Evolutionary conservation across 495 filamentous ascomycete genomes (phyloP).

Genomic region (Penicillium daleae): DNA sequence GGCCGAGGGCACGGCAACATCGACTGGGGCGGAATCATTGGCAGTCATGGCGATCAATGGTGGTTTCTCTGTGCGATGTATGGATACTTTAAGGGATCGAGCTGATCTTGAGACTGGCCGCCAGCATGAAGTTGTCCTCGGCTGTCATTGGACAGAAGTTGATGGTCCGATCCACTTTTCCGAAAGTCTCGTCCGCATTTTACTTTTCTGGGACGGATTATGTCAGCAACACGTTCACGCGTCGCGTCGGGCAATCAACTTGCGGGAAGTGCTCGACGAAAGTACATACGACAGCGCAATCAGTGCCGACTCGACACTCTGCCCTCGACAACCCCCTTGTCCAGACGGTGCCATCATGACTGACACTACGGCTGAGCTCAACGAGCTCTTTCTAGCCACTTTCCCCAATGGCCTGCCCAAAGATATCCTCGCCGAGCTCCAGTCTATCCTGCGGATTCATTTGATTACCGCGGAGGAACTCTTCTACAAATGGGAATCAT

Average conservation of each 20-base stretch:
- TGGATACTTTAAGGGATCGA: slow-evolving; percentile 7
- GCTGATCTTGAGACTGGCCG: not conserved
- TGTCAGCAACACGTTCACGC: slow-evolving; percentile 31
- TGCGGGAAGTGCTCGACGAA: not conserved
- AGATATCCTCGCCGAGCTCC: slow-evolving; percentile 77
- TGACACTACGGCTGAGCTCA: slow-evolving; percentile 58
- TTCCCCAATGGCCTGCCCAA: slow-evolving; percentile 61
- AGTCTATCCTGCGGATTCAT: slow-evolving; percentile 83
- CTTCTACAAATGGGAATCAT: slow-evolving; percentile 97
- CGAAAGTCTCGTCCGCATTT: slow-evolving; percentile 17
- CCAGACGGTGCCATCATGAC: slow-evolving; percentile 25
- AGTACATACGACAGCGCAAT: not conserved
- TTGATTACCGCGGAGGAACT: slow-evolving; percentile 77
- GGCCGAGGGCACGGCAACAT: slow-evolving; percentile 8
- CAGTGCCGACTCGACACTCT: slow-evolving; percentile 13
- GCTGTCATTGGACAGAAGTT: slow-evolving; percentile 2
- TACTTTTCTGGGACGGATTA: slow-evolving; percentile 23
- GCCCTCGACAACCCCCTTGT: slow-evolving; percentile 11
- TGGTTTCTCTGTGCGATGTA: not conserved
- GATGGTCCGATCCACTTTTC: slow-evolving; percentile 4
- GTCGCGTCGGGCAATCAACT: slow-evolving; percentile 16
- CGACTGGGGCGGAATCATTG: slow-evolving; percentile 19
- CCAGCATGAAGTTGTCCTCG: slow-evolving; percentile 7
- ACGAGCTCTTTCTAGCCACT: slow-evolving; percentile 64
- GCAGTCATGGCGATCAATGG: slow-evolving; percentile 14